These are phyloP conservation scores for Aspergillus persii DNA, from an alignment of 2,329 filamentous ascomycete genomes.

Conservation along the genomic window DNA sequence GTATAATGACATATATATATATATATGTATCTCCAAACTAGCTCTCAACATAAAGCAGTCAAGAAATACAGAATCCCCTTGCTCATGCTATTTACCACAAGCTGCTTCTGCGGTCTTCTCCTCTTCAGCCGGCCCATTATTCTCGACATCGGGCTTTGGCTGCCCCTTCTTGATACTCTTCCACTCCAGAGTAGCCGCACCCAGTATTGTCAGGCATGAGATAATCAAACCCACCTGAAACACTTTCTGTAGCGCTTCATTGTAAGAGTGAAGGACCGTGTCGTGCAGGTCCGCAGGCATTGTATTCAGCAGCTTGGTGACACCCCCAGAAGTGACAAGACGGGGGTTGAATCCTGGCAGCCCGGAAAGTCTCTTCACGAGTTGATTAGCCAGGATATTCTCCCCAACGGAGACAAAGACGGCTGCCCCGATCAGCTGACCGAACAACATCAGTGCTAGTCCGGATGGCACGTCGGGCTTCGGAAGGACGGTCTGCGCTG, in stretches of 20 bases:
- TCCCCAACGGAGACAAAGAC: constrained; percentile 31
- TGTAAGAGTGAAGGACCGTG: constrained; percentile 1
- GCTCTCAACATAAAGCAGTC: too few relatives aligned
- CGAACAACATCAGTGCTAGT: constrained; percentile 33
- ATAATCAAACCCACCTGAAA: constrained; percentile 15
- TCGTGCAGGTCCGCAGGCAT: too few relatives aligned
- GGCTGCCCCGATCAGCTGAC: constrained; percentile 35
- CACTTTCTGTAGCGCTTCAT: neutral
- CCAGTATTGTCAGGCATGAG: constrained; percentile 14
- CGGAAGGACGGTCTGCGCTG: constrained; percentile 34
- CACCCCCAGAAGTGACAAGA: neutral
- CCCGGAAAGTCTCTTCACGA: neutral
- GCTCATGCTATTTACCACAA: too few relatives aligned
- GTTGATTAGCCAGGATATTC: constrained; percentile 8
- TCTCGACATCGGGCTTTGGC: too few relatives aligned
- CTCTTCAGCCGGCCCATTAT: too few relatives aligned
- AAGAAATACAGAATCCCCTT: too few relatives aligned
- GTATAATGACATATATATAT: too few relatives aligned
- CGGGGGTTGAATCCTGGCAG: constrained; percentile 3
- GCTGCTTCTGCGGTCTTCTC: neutral
- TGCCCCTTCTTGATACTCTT: constrained; percentile 3
- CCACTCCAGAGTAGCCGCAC: constrained; percentile 18
- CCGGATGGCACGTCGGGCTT: constrained; percentile 34
- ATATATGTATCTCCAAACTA: too few relatives aligned
- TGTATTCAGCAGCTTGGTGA: neutral